Evolutionary conservation across 441 rosid species (phyloP).

Genomic region (Euphorbia celastroides): DNA sequence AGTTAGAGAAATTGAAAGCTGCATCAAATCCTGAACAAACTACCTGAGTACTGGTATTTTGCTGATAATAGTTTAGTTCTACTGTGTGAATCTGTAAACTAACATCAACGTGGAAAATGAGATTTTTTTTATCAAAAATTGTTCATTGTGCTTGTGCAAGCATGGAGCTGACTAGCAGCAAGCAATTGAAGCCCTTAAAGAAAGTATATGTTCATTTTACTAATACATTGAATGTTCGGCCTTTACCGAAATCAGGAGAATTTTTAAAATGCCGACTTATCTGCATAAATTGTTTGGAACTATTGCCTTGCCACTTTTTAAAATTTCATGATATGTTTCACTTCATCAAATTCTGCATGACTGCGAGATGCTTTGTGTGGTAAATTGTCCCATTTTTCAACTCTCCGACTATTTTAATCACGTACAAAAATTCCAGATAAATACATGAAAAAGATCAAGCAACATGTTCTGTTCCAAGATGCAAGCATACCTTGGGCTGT

Average conservation of each 20-base stretch:
- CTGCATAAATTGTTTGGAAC: too few relatives aligned
- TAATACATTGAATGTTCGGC: too few relatives aligned
- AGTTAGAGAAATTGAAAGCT: conserved; percentile 78
- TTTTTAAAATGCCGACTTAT: too few relatives aligned
- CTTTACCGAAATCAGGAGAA: too few relatives aligned
- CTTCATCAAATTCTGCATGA: too few relatives aligned
- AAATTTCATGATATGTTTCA: too few relatives aligned
- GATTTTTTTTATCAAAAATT: background rate
- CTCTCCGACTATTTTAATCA: too few relatives aligned
- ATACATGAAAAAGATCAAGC: background rate
- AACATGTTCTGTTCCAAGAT: background rate
- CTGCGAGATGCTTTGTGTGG: too few relatives aligned
- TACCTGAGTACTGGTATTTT: conserved; percentile 5
- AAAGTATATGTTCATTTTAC: background rate
- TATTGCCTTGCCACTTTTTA: too few relatives aligned
- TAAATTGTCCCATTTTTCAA: too few relatives aligned
- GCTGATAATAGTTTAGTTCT: background rate
- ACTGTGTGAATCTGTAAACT: background rate
- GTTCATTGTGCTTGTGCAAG: background rate
- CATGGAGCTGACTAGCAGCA: background rate
- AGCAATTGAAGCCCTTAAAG: background rate
- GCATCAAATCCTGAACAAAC: conserved; percentile 28
- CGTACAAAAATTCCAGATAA: too few relatives aligned
- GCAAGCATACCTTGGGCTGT: background rate
- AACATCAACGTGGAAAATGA: background rate